These are phyloP conservation scores for Fusarium xylarioides DNA, from an alignment of 2,329 filamentous ascomycete species.

Conservation along the genomic window DNA sequence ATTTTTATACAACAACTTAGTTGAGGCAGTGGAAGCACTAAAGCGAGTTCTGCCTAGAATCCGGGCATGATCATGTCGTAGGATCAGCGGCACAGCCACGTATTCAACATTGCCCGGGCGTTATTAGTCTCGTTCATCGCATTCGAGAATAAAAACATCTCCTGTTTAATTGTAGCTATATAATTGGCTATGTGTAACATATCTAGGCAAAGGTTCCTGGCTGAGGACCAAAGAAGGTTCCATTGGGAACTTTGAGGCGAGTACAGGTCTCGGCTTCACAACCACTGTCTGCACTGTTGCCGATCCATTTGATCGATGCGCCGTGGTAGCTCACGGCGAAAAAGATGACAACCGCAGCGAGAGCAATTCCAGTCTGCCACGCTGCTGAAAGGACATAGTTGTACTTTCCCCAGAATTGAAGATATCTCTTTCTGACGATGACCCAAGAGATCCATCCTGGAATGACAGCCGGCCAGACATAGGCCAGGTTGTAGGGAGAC, in stretches of 20 bases:
- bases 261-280: conserved; percentile 42
- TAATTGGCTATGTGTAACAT: not conserved
- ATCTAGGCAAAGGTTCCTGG: conserved; percentile 24
- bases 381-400: conserved; percentile 60
- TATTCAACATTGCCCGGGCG: not conserved
- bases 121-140: not conserved
- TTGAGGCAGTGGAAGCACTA: not conserved
- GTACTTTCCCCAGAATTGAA: conserved; percentile 60
- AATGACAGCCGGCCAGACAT: conserved; percentile 57
- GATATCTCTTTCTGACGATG: conserved; percentile 54
- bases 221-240: conserved; percentile 44
- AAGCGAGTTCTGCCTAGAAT: not conserved
- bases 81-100: not conserved
- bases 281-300: conserved; percentile 47
- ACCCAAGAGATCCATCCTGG: conserved; percentile 59
- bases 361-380: conserved; percentile 55
- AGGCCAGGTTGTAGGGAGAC: conserved; percentile 58
- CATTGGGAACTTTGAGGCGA: conserved; percentile 36
- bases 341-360: conserved; percentile 59
- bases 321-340: conserved; percentile 55
- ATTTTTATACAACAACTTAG: not conserved
- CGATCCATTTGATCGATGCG: conserved; percentile 55
- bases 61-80: too few relatives aligned
- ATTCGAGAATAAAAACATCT: not conserved
- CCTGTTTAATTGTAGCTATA: too few relatives aligned